phyloP scores from a whole-genome alignment of 768 basidiomycete species.

The Boletus reticuloceps region DNA sequence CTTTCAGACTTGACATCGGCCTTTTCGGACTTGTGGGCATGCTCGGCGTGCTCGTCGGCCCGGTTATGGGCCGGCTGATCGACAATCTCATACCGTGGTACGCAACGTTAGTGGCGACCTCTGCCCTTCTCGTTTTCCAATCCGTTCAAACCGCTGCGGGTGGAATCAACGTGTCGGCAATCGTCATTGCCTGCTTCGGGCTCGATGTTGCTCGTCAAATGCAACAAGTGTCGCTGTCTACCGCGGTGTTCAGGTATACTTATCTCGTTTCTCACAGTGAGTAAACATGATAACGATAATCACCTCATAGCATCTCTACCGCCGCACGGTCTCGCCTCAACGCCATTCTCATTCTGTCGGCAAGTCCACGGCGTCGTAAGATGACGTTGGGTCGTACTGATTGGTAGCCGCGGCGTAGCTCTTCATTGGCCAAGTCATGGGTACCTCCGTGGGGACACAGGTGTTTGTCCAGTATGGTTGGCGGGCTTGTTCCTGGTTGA shows the following conservation, averaged over 20 bases:
- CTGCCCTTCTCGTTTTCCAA: slow-evolving; percentile 50
- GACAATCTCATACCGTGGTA: slow-evolving; percentile 79
- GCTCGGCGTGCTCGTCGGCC: slow-evolving; percentile 67
- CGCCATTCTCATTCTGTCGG: slow-evolving; percentile 70
- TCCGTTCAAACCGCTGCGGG: slow-evolving; percentile 67
- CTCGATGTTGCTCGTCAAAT: slow-evolving; percentile 75
- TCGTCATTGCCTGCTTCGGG: slow-evolving; percentile 67
- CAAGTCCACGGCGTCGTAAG: slow-evolving; percentile 27
- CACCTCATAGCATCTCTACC: slow-evolving; percentile 30
- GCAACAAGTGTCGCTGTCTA: slow-evolving; percentile 65
- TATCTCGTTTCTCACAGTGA: neutral
- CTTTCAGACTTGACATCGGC: slow-evolving; percentile 54
- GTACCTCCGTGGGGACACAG: slow-evolving; percentile 69
- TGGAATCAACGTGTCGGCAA: slow-evolving; percentile 65
- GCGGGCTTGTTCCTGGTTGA: slow-evolving; percentile 60
- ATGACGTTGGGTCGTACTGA: neutral
- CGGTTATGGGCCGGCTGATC: slow-evolving; percentile 64
- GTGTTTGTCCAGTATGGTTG: slow-evolving; percentile 72
- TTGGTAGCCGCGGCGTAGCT: slow-evolving; percentile 26
- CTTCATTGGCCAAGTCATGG: slow-evolving; percentile 82
- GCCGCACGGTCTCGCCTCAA: slow-evolving; percentile 70
- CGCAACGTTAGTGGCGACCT: slow-evolving; percentile 57
- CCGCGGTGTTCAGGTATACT: slow-evolving; percentile 57
- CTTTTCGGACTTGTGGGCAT: slow-evolving; percentile 74
- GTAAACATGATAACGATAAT: slow-evolving; percentile 7